Conservation (phyloP, 306 rosid genomes). For the Trifolium fragiferum region DNA sequence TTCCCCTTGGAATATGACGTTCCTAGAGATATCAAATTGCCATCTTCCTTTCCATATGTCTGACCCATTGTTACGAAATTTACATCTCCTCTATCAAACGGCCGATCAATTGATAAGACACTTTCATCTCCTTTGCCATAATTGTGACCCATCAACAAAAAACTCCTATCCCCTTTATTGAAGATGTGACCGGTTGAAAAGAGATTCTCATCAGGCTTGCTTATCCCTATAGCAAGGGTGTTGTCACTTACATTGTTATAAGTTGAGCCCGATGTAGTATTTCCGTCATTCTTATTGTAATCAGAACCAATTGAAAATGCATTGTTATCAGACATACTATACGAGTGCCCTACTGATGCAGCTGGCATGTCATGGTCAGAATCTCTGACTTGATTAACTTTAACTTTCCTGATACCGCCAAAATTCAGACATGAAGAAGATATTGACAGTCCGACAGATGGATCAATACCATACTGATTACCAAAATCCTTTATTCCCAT, state of each 20-base stretch:
- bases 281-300: constrained; percentile 60
- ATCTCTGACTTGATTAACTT: constrained; percentile 95
- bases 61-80: constrained; percentile 80
- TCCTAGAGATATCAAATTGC: constrained; percentile 65
- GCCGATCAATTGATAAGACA: constrained; percentile 69
- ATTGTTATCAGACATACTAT: constrained; percentile 54
- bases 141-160: constrained; percentile 70
- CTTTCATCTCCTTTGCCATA: constrained; percentile 65
- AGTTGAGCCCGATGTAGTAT: constrained; percentile 60
- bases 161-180: constrained; percentile 71
- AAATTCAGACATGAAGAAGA: constrained; percentile 72
- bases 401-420: constrained; percentile 87
- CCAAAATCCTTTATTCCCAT: constrained; percentile 70
- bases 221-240: constrained; percentile 53
- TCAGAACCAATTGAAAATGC: constrained; percentile 56
- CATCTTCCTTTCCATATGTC: constrained; percentile 69
- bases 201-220: constrained; percentile 61
- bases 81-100: constrained; percentile 70
- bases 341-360: constrained; percentile 60
- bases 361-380: constrained; percentile 62
- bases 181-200: constrained; percentile 66
- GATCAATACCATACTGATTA: constrained; percentile 63
- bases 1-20: constrained; percentile 70
- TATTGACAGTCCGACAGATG: constrained; percentile 72
- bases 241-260: constrained; percentile 57